Evolutionary conservation across 306 rosid genomes (phyloP).

Genomic region (Mimosa bimucronata): DNA sequence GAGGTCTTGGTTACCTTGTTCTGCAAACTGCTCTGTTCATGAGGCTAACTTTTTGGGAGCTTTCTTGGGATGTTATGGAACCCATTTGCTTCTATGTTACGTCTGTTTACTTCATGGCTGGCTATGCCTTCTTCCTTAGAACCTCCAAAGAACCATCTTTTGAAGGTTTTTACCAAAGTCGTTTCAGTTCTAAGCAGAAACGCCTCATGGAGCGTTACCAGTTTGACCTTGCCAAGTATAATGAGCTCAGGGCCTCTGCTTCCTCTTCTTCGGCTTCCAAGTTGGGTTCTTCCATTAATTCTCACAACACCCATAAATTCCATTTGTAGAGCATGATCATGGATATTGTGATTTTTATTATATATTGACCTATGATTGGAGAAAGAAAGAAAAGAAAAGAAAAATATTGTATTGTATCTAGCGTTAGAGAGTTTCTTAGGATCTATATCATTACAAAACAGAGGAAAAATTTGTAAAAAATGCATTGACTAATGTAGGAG

Average conservation of each 20-base stretch:
- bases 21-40: slow-evolving; percentile 65
- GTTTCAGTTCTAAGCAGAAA: slow-evolving; percentile 66
- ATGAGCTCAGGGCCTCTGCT: slow-evolving; percentile 53
- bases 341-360: background rate
- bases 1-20: slow-evolving; percentile 61
- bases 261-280: slow-evolving; percentile 2
- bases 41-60: slow-evolving; percentile 95
- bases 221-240: slow-evolving; percentile 60
- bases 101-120: slow-evolving; percentile 71
- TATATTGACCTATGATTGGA: background rate
- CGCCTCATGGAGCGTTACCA: slow-evolving; percentile 58
- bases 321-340: background rate
- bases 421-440: background rate
- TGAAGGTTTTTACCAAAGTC: slow-evolving; percentile 69
- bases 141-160: slow-evolving; percentile 80
- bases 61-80: slow-evolving; percentile 91
- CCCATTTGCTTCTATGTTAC: slow-evolving; percentile 84
- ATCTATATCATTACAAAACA: background rate
- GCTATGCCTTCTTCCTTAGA: slow-evolving; percentile 71
- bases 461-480: background rate
- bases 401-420: background rate
- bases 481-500: slow-evolving; percentile 31
- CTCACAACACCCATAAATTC: slow-evolving; percentile 1
- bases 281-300: background rate
- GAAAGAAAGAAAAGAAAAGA: background rate